These are phyloP conservation scores for Colletotrichum plurivorum DNA, from an alignment of 2,329 filamentous ascomycete genomes.

Conservation along the genomic window DNA sequence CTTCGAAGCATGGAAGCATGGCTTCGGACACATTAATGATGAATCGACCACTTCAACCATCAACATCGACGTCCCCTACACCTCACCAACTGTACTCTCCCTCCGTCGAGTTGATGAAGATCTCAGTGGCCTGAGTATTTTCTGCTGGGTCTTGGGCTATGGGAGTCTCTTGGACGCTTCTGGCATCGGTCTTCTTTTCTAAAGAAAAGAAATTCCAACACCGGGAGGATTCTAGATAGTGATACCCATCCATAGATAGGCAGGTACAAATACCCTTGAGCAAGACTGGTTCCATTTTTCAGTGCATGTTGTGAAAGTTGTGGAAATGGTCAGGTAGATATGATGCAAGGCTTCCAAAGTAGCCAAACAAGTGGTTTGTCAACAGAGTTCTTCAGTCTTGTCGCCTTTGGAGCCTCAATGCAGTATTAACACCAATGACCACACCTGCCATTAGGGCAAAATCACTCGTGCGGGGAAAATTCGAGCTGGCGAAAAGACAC, in stretches of 20 bases:
- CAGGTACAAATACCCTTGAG: conserved; percentile 24
- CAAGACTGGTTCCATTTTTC: conserved; percentile 18
- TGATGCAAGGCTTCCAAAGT: too few species aligned
- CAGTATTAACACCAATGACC: too few species aligned
- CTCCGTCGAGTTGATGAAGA: conserved; percentile 22
- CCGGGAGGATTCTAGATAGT: conserved; percentile 34
- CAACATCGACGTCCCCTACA: conserved; percentile 18
- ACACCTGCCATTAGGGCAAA: too few species aligned
- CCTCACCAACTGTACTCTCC: conserved; percentile 2
- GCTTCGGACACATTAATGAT: conserved; percentile 41
- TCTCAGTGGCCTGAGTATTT: conserved; percentile 22
- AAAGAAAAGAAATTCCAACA: conserved; percentile 1
- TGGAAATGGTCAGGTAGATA: neutral
- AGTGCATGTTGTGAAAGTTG: neutral
- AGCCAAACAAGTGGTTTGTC: too few species aligned
- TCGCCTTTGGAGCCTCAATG: too few species aligned
- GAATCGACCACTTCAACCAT: conserved; percentile 31
- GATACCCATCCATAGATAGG: conserved; percentile 33
- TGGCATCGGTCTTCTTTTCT: conserved; percentile 21
- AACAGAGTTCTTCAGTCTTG: too few species aligned
- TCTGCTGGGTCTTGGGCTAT: conserved; percentile 30
- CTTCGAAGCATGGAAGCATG: conserved; percentile 40
- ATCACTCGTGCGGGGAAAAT: too few species aligned
- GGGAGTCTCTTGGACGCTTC: conserved; percentile 28
- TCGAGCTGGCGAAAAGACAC: neutral